phyloP scores from a whole-genome alignment of 1,284 basidiomycete genomes.

The Waitea zeae region DNA sequence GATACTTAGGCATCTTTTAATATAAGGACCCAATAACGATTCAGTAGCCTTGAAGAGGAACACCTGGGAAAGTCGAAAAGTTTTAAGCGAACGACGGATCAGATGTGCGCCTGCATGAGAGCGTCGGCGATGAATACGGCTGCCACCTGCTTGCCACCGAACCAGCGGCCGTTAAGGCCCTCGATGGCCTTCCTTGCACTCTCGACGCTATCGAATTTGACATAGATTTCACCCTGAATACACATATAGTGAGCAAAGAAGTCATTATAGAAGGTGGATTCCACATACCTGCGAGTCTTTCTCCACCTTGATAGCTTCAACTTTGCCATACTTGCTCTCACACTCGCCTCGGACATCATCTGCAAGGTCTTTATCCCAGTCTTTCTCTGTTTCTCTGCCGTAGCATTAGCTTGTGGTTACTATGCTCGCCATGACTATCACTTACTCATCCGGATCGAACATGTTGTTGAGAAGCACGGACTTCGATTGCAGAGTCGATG shows the following conservation, averaged over 20 bases:
- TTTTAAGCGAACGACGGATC: no score
- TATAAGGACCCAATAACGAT: no score
- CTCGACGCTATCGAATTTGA: conserved; percentile 76
- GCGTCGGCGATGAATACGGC: conserved; percentile 81
- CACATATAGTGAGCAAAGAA: conserved; percentile 7
- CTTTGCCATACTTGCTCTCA: conserved; percentile 78
- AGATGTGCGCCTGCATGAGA: conserved; percentile 84
- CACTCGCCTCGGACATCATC: conserved; percentile 95
- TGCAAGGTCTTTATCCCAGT: conserved; percentile 93
- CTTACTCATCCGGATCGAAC: conserved; percentile 92
- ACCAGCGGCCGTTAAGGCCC: conserved; percentile 90
- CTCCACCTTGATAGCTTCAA: conserved; percentile 83
- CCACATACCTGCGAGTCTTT: conserved; percentile 82
- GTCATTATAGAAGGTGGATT: no score
- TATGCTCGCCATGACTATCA: conserved; percentile 4
- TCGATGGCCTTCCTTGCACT: conserved; percentile 72
- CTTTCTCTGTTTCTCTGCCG: conserved; percentile 76
- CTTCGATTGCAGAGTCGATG: conserved; percentile 65
- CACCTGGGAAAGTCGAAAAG: no score
- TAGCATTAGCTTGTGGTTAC: background rate
- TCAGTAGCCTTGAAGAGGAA: no score
- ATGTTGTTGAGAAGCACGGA: conserved; percentile 87
- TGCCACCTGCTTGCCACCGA: conserved; percentile 77
- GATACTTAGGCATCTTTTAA: no score
- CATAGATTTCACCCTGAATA: conserved; percentile 94